Base-by-base conservation (phyloP, 305 asterid genomes). In the Caryopteris hybrid region DNA sequence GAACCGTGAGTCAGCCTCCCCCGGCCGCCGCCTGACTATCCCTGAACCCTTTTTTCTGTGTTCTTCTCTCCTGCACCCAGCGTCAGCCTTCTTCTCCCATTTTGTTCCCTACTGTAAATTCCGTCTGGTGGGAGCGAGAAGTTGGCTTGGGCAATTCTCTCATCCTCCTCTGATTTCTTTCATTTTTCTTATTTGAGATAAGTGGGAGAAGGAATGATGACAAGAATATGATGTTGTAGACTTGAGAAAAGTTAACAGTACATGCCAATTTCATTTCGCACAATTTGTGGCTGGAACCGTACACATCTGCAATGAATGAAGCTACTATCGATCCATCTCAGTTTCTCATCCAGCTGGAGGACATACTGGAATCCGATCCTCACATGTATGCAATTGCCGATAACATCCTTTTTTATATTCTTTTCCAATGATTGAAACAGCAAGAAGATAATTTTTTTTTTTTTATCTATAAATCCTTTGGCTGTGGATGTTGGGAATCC, bases 341-440 rank as follows among this genome's bases (percentile, higher is more conserved):
- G 51, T 83, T 89, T 22, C 74, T 91, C 83, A 76, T 64, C 71
- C 77, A 77, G 27, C 81, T 91, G 56, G 88, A 82, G 73, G 72
- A 34, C 41, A 84, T 91, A 73, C 68, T 91, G 84, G 90, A 80
- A 47, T 77, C 89, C 3, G 87, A 89, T 68, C 88, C 95, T 58
- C 66, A 63, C 50, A 85, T 91, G 98, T 91, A 78, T 76, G 80
- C 59, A 13, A 13, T 13, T 55, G n/a, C 41, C 11, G 17, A 47
- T n/a, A 18, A 56, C 17, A 20, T 0, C 20, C 3, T 56, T 39
- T 48, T 56, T 54, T 14, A 43, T 52, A 9, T 11, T 22, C 13
- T 66, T 36, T 25, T 17, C 4, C 13, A 18, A 31, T 21, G 47
- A n/a, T 23, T 64, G 29, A 21, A 23, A 43, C 45, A 7, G 4